These are phyloP conservation scores for Colletotrichum sp. DNA, from an alignment of 2,329 filamentous ascomycete genomes.

Conservation along the genomic window DNA sequence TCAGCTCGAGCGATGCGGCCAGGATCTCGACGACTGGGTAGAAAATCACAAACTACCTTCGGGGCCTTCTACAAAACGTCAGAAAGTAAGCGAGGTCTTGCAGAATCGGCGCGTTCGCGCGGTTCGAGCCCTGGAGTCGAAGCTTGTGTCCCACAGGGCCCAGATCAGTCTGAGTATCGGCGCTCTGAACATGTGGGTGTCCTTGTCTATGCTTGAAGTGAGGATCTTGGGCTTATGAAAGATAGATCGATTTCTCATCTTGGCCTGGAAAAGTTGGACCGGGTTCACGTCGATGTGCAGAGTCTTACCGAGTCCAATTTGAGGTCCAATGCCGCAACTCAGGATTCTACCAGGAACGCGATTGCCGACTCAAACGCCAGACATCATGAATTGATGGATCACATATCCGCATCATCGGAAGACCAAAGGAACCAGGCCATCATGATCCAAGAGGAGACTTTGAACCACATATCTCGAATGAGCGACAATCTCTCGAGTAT, in stretches of 20 bases:
- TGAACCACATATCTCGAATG: neutral
- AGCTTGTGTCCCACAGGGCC: neutral
- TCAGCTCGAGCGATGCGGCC: neutral
- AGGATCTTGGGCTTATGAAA: accelerated
- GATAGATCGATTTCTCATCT: neutral
- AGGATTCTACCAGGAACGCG: neutral
- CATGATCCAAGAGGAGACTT: neutral
- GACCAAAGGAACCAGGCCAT: neutral
- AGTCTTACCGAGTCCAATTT: neutral
- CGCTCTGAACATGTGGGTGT: neutral
- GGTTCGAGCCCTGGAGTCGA: neutral
- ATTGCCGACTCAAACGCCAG: neutral
- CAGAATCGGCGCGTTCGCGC: neutral
- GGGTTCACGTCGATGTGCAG: neutral
- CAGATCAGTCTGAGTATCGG: neutral
- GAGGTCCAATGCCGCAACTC: neutral
- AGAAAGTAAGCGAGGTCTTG: neutral
- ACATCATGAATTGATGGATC: neutral
- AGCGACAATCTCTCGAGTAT: neutral
- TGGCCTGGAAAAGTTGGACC: neutral
- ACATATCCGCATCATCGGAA: neutral
- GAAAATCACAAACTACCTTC: neutral
- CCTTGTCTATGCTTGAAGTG: accelerated
- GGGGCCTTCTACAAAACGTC: neutral
- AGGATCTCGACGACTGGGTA: neutral